Percentiles rank a stretch among this genome's conserved stretches.
phyloP scores from a whole-genome alignment of 2,329 filamentous ascomycete genomes.

The Ilyonectria destructans region DNA sequence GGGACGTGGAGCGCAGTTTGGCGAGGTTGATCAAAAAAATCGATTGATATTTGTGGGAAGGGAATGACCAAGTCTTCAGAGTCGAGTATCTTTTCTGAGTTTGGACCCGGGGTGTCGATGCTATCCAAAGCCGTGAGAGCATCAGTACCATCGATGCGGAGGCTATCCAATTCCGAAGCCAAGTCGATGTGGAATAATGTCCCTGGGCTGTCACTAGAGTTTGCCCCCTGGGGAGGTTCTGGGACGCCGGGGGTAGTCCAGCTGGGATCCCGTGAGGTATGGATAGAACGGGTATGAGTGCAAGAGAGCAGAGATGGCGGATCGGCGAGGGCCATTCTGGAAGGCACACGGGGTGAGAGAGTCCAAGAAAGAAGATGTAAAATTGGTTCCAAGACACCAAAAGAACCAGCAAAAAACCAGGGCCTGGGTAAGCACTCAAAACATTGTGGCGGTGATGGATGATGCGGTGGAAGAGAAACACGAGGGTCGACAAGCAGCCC shows the following conservation, averaged over 20 bases:
- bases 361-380: slow-evolving; percentile 54
- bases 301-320: slow-evolving; percentile 50
- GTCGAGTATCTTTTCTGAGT: slow-evolving; percentile 15
- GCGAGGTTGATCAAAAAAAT: slow-evolving; percentile 36
- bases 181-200: slow-evolving; percentile 55
- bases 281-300: slow-evolving; percentile 57
- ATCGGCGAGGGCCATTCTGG: slow-evolving; percentile 55
- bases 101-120: slow-evolving; percentile 45
- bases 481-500: slow-evolving; percentile 20
- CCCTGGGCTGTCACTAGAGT: slow-evolving; percentile 13
- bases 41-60: slow-evolving; percentile 48
- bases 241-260: slow-evolving; percentile 52
- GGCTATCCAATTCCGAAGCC: slow-evolving; percentile 41
- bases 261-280: slow-evolving; percentile 57
- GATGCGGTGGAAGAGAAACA: slow-evolving; percentile 47
- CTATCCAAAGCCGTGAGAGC: slow-evolving; percentile 59
- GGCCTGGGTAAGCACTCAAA: slow-evolving; percentile 52
- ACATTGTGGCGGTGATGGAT: slow-evolving; percentile 56
- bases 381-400: slow-evolving; percentile 62
- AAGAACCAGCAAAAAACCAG: slow-evolving; percentile 54
- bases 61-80: slow-evolving; percentile 25
- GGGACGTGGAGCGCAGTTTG: slow-evolving; percentile 28
- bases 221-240: slow-evolving; percentile 15
- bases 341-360: slow-evolving; percentile 47
- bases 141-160: slow-evolving; percentile 51